These are phyloP conservation scores for Lasiosphaeria miniovina DNA, from an alignment of 495 filamentous ascomycete genomes.

Conservation along the genomic window DNA sequence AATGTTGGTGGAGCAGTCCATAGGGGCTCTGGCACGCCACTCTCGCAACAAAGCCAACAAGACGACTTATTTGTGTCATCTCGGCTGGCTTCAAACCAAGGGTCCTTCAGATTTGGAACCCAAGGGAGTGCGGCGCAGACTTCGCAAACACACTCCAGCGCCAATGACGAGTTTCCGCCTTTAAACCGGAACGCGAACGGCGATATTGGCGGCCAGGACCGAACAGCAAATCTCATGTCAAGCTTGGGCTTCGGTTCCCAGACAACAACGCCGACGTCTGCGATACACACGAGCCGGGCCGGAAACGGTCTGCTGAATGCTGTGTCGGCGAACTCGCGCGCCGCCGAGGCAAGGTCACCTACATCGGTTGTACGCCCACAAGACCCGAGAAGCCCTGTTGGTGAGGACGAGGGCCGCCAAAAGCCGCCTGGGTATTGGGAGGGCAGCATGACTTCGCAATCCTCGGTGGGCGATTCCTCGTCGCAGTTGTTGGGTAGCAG, in stretches of 20 bases:
- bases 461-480: constrained; percentile 33
- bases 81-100: constrained; percentile 55
- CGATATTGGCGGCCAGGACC: constrained; percentile 68
- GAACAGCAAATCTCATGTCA: constrained; percentile 60
- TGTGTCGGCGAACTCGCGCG: constrained; percentile 49
- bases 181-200: constrained; percentile 67
- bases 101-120: constrained; percentile 54
- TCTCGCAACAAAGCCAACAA: constrained; percentile 53
- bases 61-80: constrained; percentile 58
- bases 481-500: constrained; percentile 22
- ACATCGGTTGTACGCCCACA: constrained; percentile 37
- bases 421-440: constrained; percentile 44
- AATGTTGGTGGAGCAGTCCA: constrained; percentile 57
- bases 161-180: constrained; percentile 82
- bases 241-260: constrained; percentile 59
- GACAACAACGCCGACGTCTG: constrained; percentile 26
- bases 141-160: constrained; percentile 63
- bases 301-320: constrained; percentile 59
- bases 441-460: constrained; percentile 34
- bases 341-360: constrained; percentile 41
- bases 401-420: constrained; percentile 39
- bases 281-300: constrained; percentile 31
- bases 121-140: constrained; percentile 53
- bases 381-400: constrained; percentile 36
- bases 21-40: constrained; percentile 58